These are phyloP conservation scores for Phalaenopsis hybrid DNA, from an alignment of 116 monocot species.

Conservation along the genomic window DNA sequence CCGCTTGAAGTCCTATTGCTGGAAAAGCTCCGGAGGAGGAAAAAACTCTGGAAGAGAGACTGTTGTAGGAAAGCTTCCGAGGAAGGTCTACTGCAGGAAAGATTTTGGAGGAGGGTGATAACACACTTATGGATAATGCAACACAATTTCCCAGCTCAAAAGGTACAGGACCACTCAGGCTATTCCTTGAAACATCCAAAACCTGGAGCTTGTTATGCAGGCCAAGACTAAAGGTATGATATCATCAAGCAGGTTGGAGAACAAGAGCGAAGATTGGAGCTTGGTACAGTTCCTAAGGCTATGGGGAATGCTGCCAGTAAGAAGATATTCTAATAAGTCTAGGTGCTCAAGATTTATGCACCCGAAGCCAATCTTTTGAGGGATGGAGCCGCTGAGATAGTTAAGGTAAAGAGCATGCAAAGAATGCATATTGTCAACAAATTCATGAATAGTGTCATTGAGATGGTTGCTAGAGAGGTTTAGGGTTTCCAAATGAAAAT, in stretches of 20 bases:
- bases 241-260: conserved; percentile 51
- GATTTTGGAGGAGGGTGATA: conserved; percentile 43
- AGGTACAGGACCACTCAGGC: conserved; percentile 63
- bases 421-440: conserved; percentile 26
- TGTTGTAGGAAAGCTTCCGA: no score
- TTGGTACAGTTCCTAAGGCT: conserved; percentile 58
- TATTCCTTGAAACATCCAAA: conserved; percentile 77
- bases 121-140: conserved; percentile 54
- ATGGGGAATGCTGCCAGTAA: conserved; percentile 43
- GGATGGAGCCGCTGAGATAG: conserved; percentile 28
- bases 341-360: conserved; percentile 38
- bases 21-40: no score
- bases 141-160: conserved; percentile 59
- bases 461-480: conserved; percentile 51
- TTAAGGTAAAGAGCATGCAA: conserved; percentile 38
- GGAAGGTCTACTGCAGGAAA: no score
- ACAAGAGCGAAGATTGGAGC: conserved; percentile 43
- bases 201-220: conserved; percentile 41
- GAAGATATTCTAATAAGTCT: conserved; percentile 52
- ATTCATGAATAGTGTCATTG: conserved; percentile 35
- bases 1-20: no score
- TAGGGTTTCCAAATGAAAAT: conserved; percentile 34
- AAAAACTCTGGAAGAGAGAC: no score
- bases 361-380: conserved; percentile 23
- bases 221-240: conserved; percentile 51